Evolutionary conservation across 2,329 filamentous ascomycete species (phyloP).

Genomic region (Ophiostoma montium): DNA sequence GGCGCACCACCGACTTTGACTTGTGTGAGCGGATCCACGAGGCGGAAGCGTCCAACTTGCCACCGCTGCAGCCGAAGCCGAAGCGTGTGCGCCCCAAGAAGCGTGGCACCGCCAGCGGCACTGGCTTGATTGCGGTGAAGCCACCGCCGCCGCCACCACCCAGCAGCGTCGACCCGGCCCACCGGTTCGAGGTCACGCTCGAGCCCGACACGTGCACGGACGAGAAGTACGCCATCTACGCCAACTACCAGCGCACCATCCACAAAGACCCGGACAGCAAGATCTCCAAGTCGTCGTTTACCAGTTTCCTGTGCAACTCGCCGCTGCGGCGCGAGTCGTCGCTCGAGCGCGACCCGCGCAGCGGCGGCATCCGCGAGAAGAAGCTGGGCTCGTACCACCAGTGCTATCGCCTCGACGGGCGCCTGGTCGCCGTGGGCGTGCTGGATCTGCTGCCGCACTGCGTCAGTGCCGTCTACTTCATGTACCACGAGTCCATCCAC

Average conservation of each 20-base stretch:
- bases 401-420: constrained; percentile 65
- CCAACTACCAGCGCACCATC: constrained; percentile 61
- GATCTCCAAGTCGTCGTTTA: constrained; percentile 49
- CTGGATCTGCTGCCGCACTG: constrained; percentile 63
- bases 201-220: constrained; percentile 57
- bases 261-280: constrained; percentile 51
- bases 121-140: constrained; percentile 20
- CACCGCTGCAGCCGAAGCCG: background rate
- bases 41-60: constrained; percentile 41
- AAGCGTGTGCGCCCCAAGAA: background rate
- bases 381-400: constrained; percentile 65
- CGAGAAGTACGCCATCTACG: constrained; percentile 60
- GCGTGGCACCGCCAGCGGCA: too few species aligned
- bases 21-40: constrained; percentile 55
- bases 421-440: constrained; percentile 61
- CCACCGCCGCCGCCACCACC: background rate
- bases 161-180: constrained; percentile 38
- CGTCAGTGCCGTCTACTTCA: constrained; percentile 71
- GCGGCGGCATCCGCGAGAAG: constrained; percentile 23
- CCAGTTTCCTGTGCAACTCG: constrained; percentile 59
- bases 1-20: constrained; percentile 53
- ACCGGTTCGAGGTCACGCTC: constrained; percentile 54
- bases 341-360: constrained; percentile 28
- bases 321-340: constrained; percentile 39
- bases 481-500: constrained; percentile 65